Conservation (phyloP, 495 filamentous ascomycete genomes). For the Hamigera avellanea region DNA sequence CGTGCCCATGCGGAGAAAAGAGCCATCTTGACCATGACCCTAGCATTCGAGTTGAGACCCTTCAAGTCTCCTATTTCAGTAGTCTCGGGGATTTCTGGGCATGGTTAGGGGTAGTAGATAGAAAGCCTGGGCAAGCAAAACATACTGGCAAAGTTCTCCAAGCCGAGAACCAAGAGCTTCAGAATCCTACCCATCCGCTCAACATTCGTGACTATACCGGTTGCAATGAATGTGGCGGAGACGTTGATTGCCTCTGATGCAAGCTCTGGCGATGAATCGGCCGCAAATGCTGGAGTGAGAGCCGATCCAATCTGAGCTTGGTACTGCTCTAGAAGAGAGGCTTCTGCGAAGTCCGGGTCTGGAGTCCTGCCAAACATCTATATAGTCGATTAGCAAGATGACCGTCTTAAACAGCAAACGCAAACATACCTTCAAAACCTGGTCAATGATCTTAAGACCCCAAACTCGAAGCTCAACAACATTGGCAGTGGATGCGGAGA, state of each 20-base stretch:
- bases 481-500: conserved; percentile 89
- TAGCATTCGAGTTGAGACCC: conserved; percentile 88
- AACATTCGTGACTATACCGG: conserved; percentile 93
- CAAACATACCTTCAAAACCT: conserved; percentile 56
- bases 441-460: conserved; percentile 86
- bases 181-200: conserved; percentile 97
- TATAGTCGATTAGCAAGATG: conserved; percentile 7
- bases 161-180: conserved; percentile 78
- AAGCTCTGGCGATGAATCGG: conserved; percentile 89
- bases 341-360: conserved; percentile 93
- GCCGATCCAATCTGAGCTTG: conserved; percentile 97
- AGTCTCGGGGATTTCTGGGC: conserved; percentile 53
- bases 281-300: conserved; percentile 89
- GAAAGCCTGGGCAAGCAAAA: background rate
- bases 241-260: conserved; percentile 94
- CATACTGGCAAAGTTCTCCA: conserved; percentile 80
- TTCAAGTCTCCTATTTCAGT: conserved; percentile 88
- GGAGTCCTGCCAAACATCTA: conserved; percentile 89
- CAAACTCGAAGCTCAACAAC: conserved; percentile 81
- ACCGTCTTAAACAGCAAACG: background rate
- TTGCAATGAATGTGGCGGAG: conserved; percentile 93
- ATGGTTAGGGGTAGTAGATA: conserved; percentile 4
- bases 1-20: conserved; percentile 99
- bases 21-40: conserved; percentile 96
- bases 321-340: conserved; percentile 90